phyloP scores from a whole-genome alignment of 257 asterid species.

The Craterostigma plantagineum region DNA sequence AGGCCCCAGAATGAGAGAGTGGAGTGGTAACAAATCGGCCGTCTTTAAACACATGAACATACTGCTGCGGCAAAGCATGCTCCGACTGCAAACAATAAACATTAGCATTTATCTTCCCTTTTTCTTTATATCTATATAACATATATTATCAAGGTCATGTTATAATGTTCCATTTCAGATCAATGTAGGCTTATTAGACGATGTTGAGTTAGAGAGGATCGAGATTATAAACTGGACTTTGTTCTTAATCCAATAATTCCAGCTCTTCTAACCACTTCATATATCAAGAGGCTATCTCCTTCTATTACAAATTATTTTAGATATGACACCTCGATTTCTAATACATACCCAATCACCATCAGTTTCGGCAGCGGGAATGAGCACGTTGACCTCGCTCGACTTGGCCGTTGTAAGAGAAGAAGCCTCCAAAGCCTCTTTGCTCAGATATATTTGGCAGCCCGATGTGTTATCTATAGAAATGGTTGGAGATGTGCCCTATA shows the following conservation, averaged over 20 bases:
- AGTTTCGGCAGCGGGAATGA: conserved; percentile 69
- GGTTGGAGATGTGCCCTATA: conserved; percentile 87
- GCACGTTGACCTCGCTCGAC: conserved; percentile 78
- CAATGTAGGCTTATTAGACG: no score
- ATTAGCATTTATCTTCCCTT: no score
- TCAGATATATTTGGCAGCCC: conserved; percentile 82
- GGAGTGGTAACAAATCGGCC: conserved; percentile 78
- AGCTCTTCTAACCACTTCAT: no score
- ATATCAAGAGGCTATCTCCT: conserved; percentile 6
- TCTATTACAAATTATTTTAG: no score
- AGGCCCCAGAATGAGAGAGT: conserved; percentile 83
- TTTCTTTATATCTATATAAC: no score
- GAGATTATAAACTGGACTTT: no score
- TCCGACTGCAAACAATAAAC: conserved; percentile 49
- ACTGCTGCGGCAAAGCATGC: conserved; percentile 87
- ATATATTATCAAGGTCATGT: background rate
- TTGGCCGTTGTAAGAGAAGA: conserved; percentile 84
- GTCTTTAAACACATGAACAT: conserved; percentile 50
- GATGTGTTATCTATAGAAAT: conserved; percentile 83
- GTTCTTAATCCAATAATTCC: no score
- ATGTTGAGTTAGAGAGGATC: no score
- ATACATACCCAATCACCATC: conserved; percentile 96
- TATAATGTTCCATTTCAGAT: no score
- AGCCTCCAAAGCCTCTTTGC: conserved; percentile 72
- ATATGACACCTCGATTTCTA: no score